Percentiles rank a stretch among this genome's conserved stretches.
phyloP scores from a whole-genome alignment of 2,329 filamentous ascomycete genomes.

The Aspergillus sp. region DNA sequence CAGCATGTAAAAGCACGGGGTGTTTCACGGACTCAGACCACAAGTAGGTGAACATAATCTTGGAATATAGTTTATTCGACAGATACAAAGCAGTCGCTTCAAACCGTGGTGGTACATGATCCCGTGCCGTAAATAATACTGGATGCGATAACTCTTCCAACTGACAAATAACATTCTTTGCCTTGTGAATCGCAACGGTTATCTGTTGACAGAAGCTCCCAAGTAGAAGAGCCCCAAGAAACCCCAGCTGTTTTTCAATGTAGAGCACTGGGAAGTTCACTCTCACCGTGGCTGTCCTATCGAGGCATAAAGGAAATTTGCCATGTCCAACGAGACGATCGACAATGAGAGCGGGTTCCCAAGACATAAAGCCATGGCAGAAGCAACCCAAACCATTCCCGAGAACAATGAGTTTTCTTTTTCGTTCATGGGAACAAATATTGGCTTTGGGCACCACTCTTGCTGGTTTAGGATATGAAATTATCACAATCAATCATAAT shows the following conservation, averaged over 20 bases:
- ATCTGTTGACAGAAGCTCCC: too few species aligned
- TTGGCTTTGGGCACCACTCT: constrained; percentile 10
- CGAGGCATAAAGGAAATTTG: constrained; percentile 5
- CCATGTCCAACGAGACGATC: constrained; percentile 6
- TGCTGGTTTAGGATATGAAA: constrained; percentile 3
- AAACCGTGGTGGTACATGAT: background rate
- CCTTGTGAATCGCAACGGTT: background rate
- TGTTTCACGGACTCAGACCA: too few species aligned
- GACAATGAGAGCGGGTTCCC: constrained; percentile 8
- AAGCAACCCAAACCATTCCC: constrained; percentile 8
- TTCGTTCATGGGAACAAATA: constrained; percentile 7
- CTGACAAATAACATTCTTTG: background rate
- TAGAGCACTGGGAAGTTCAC: background rate
- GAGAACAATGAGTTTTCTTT: constrained; percentile 4
- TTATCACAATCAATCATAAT: constrained; percentile 51
- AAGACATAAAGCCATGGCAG: constrained; percentile 10
- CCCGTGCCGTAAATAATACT: constrained; percentile 1
- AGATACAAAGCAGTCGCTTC: too few species aligned
- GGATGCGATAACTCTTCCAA: constrained; percentile 2
- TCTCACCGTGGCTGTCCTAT: constrained; percentile 8
- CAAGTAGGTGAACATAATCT: too few species aligned
- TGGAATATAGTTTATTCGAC: too few species aligned
- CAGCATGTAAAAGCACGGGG: too few species aligned
- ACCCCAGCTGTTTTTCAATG: background rate
- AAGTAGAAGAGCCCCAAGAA: too few species aligned